A percentile compares a stretch with the other conserved stretches of the same genome.
phyloP scores from a whole-genome alignment of 768 basidiomycete species.

The Ephemerocybe angulata region DNA sequence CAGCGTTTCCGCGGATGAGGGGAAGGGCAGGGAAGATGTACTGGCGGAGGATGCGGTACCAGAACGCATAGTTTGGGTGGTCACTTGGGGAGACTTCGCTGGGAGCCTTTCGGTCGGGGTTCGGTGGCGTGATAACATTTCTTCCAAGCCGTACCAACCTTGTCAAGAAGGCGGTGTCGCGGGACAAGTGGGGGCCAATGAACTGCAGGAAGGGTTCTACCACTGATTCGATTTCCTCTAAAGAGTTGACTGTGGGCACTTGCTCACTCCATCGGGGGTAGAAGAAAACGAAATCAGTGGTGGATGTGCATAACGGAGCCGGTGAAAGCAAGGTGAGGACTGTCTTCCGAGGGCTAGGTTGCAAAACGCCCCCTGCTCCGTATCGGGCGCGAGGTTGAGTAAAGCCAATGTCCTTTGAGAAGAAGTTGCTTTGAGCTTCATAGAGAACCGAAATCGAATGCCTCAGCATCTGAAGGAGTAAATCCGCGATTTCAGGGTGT shows the following conservation, averaged over 20 bases:
- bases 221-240: conserved; percentile 71
- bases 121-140: conserved; percentile 47
- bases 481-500: conserved; percentile 79
- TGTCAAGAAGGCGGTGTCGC: conserved; percentile 73
- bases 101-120: conserved; percentile 61
- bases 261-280: conserved; percentile 78
- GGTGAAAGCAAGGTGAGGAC: conserved; percentile 76
- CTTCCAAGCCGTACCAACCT: conserved; percentile 80
- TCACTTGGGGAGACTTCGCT: conserved; percentile 50
- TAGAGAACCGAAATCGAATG: conserved; percentile 71
- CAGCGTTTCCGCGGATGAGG: conserved; percentile 79
- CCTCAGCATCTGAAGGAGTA: conserved; percentile 74
- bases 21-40: conserved; percentile 87
- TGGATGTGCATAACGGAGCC: conserved; percentile 71
- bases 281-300: conserved; percentile 84
- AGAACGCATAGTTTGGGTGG: conserved; percentile 68
- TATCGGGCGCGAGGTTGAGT: conserved; percentile 61
- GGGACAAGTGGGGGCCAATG: conserved; percentile 75
- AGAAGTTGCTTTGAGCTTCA: conserved; percentile 41
- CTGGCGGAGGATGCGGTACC: conserved; percentile 75
- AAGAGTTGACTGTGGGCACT: conserved; percentile 58
- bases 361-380: conserved; percentile 50
- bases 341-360: conserved; percentile 55
- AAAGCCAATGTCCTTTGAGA: conserved; percentile 59
- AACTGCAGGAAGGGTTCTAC: conserved; percentile 79